Percentiles rank a stretch among this genome's conserved stretches.
Conservation (phyloP, 2,329 filamentous ascomycete species). For the Aspergillus viridinutans region DNA sequence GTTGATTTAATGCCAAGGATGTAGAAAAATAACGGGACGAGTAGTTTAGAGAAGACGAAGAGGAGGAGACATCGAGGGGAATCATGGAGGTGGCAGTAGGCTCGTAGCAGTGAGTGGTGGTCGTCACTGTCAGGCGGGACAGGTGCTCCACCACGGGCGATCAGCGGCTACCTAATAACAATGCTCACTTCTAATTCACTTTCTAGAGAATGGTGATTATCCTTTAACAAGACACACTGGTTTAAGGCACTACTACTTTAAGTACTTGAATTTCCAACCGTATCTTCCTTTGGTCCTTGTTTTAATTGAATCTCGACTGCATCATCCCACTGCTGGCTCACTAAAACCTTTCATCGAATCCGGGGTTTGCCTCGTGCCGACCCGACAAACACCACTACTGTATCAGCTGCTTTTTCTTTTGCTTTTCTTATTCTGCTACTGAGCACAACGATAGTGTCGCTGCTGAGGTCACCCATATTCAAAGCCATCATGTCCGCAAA, state of each 20-base stretch:
- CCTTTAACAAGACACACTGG: not conserved
- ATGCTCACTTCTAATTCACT: slow-evolving; percentile 5
- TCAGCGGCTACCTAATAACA: slow-evolving; percentile 28
- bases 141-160: slow-evolving; percentile 31
- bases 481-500: slow-evolving; percentile 11
- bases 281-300: not conserved
- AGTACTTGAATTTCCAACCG: not conserved
- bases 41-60: not conserved
- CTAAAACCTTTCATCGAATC: slow-evolving; percentile 7
- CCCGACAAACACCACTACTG: slow-evolving; percentile 4
- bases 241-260: not conserved
- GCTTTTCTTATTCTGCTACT: not conserved
- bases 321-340: not conserved
- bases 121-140: slow-evolving; percentile 30
- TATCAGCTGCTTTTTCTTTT: not conserved
- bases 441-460: not conserved
- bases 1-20: not conserved
- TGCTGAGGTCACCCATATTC: not conserved
- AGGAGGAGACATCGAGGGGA: not conserved
- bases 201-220: not conserved
- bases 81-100: not conserved
- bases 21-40: not conserved
- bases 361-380: slow-evolving; percentile 13
- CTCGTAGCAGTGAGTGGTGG: slow-evolving; percentile 10
- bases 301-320: not conserved